Conservation (phyloP, 768 basidiomycete species). For the Astraeus odoratus region DNA sequence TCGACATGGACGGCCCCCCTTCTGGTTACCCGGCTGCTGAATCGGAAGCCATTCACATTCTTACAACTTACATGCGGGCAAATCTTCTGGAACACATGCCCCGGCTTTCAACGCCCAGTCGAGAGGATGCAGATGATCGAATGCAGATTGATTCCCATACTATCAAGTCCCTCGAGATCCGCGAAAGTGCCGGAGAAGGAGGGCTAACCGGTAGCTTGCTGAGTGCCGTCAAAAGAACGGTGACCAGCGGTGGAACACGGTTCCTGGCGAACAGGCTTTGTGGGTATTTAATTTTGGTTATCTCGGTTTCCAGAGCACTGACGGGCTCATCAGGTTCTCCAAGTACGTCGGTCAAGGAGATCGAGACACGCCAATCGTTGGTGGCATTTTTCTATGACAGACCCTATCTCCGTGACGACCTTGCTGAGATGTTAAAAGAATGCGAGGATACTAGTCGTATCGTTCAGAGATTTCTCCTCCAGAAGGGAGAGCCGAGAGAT, state of each 20-base stretch:
- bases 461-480: slow-evolving; percentile 67
- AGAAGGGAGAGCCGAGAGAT: slow-evolving; percentile 61
- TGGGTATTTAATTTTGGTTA: slow-evolving; percentile 30
- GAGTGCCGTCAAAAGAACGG: slow-evolving; percentile 68
- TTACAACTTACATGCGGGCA: slow-evolving; percentile 56
- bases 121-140: slow-evolving; percentile 46
- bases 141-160: slow-evolving; percentile 91
- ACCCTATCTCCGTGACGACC: slow-evolving; percentile 58
- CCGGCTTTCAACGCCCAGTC: slow-evolving; percentile 45
- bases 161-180: slow-evolving; percentile 81
- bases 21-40: slow-evolving; percentile 35
- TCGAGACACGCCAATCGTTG: slow-evolving; percentile 67
- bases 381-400: slow-evolving; percentile 63
- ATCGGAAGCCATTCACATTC: slow-evolving; percentile 48
- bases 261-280: slow-evolving; percentile 73
- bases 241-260: slow-evolving; percentile 71
- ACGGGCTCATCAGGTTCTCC: slow-evolving; percentile 59
- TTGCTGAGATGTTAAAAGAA: slow-evolving; percentile 46
- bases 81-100: slow-evolving; percentile 81
- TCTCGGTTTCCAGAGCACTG: slow-evolving; percentile 5
- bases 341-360: slow-evolving; percentile 67
- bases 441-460: slow-evolving; percentile 69
- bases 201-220: slow-evolving; percentile 68
- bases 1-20: slow-evolving; percentile 16
- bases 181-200: slow-evolving; percentile 67